A percentile compares a stretch with the other conserved stretches of the same genome.
phyloP scores from a whole-genome alignment of 257 asterid species.

The Voacanga thouarsii region DNA sequence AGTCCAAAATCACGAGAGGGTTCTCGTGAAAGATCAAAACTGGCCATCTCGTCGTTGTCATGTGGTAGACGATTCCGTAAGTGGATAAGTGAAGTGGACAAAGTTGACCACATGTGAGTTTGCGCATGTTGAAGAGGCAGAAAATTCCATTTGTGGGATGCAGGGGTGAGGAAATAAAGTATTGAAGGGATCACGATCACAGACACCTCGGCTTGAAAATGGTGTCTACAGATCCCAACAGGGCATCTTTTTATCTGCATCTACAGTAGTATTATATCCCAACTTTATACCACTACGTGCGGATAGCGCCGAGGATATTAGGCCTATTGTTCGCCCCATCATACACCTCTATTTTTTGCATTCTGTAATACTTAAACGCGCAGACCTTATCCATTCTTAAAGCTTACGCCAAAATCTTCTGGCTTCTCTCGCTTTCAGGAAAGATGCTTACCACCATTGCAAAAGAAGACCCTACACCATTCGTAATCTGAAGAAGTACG shows the following conservation, averaged over 20 bases:
- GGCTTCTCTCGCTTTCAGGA: not conserved
- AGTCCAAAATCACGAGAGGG: not conserved
- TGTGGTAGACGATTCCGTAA: conserved; percentile 2
- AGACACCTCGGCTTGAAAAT: not conserved
- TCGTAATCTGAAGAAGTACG: too few relatives aligned
- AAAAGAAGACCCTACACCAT: too few relatives aligned
- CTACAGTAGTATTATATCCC: not conserved
- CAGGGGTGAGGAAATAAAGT: not conserved
- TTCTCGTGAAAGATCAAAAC: not conserved
- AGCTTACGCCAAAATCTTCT: not conserved
- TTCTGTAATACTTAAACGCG: too few relatives aligned
- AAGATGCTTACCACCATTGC: too few relatives aligned
- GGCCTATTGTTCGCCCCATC: conserved; percentile 10
- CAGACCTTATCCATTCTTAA: not conserved
- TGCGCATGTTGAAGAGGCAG: not conserved
- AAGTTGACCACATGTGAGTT: not conserved
- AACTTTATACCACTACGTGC: conserved; percentile 5
- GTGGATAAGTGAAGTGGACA: conserved; percentile 1
- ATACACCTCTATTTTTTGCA: not conserved
- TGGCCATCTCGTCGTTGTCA: not conserved
- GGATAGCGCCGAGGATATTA: conserved; percentile 27
- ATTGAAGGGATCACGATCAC: not conserved
- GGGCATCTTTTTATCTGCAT: not conserved
- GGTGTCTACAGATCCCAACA: conserved; percentile 1
- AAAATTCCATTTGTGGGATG: not conserved